Evolutionary conservation across 1,284 basidiomycete species (phyloP).

Genomic region (Trichosporon sp.): DNA sequence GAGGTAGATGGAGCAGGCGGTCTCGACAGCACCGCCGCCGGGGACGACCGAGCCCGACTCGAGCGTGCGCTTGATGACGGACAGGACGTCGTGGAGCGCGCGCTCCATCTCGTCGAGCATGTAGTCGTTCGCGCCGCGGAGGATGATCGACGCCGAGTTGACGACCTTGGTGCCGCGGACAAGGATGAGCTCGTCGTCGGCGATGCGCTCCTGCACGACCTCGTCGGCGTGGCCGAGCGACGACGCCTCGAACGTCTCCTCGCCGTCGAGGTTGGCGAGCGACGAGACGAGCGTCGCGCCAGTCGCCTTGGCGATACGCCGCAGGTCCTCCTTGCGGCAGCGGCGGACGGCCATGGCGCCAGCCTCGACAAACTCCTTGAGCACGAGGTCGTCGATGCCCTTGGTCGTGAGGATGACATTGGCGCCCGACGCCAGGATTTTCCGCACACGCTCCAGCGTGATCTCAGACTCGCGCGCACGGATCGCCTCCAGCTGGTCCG

Average conservation of each 20-base stretch:
- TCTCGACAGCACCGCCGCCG: constrained; percentile 96
- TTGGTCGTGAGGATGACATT: constrained; percentile 98
- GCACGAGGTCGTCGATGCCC: constrained; percentile 95
- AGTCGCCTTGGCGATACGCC: constrained; percentile 94
- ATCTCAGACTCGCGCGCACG: constrained; percentile 93
- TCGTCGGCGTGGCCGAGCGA: constrained; percentile 90
- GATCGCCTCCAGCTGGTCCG: constrained; percentile 94
- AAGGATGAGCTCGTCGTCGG: constrained; percentile 97
- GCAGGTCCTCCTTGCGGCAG: constrained; percentile 95
- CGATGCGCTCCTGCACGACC: constrained; percentile 92
- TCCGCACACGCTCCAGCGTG: constrained; percentile 89
- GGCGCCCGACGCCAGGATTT: constrained; percentile 92
- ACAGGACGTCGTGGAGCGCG: constrained; percentile 88
- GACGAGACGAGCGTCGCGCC: constrained; percentile 90
- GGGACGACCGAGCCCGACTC: constrained; percentile 96
- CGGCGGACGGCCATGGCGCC: constrained; percentile 98
- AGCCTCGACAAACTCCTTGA: constrained; percentile 99
- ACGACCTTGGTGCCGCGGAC: constrained; percentile 98
- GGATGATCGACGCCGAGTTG: constrained; percentile 84
- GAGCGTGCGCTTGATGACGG: constrained; percentile 92
- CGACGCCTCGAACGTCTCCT: constrained; percentile 92
- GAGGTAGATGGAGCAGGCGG: constrained; percentile 92
- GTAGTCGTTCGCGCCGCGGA: constrained; percentile 98
- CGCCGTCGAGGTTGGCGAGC: constrained; percentile 93
- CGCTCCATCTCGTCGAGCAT: constrained; percentile 99